Evolutionary conservation across 441 rosid species (phyloP).

Genomic region (Syzygium malaccense): DNA sequence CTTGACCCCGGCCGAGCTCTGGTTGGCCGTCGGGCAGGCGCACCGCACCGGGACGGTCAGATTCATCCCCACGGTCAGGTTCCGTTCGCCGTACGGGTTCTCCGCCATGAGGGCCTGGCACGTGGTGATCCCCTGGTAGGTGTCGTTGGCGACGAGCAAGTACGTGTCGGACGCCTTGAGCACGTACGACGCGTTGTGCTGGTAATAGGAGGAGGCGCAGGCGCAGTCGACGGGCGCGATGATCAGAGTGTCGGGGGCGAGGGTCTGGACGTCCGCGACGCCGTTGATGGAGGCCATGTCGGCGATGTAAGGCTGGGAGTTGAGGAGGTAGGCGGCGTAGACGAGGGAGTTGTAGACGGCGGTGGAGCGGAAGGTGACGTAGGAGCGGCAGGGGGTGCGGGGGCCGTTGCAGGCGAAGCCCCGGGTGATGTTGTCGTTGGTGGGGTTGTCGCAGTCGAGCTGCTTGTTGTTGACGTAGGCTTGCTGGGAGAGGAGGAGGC

Average conservation of each 20-base stretch:
- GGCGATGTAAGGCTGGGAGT: conserved; percentile 19
- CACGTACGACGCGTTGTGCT: conserved; percentile 54
- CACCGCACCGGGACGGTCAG: conserved; percentile 67
- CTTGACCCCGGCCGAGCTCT: conserved; percentile 37
- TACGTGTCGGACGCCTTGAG: conserved; percentile 27
- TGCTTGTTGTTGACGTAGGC: conserved; percentile 12
- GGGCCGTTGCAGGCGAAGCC: conserved; percentile 58
- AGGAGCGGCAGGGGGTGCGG: conserved; percentile 46
- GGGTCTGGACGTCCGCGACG: conserved; percentile 23
- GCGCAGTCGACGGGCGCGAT: conserved; percentile 64
- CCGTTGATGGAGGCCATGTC: conserved; percentile 50
- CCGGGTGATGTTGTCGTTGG: conserved; percentile 25
- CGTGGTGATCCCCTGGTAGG: conserved; percentile 79
- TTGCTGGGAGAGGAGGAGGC: conserved; percentile 4
- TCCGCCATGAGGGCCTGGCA: conserved; percentile 72
- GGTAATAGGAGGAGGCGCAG: conserved; percentile 48
- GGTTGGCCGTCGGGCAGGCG: conserved; percentile 68
- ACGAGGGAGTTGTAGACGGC: conserved; percentile 37
- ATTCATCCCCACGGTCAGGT: conserved; percentile 12
- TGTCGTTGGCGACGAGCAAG: conserved; percentile 50
- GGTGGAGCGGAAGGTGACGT: conserved; percentile 67
- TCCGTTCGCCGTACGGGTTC: conserved; percentile 23
- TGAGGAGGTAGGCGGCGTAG: conserved; percentile 36
- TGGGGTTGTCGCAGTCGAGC: background rate
- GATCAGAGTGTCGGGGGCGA: conserved; percentile 32